Evolutionary conservation across 2,329 filamentous ascomycete species (phyloP).

Genomic region (Sporothrix phasma): DNA sequence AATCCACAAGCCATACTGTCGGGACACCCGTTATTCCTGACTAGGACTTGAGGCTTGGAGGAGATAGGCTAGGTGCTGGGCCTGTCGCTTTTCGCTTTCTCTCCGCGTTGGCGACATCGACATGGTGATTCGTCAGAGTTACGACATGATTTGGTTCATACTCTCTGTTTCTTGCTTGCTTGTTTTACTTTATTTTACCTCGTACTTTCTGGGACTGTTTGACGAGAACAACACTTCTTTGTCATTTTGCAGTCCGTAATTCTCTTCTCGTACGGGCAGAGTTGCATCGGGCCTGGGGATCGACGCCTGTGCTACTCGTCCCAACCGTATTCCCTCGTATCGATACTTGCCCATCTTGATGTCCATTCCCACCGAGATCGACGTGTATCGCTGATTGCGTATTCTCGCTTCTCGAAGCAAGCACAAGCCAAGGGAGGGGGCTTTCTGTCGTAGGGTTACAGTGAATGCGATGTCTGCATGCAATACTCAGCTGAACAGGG

Average conservation of each 20-base stretch:
- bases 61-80: neutral
- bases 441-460: neutral
- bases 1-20: slow-evolving; percentile 15
- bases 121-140: neutral
- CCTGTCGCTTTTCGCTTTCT: neutral
- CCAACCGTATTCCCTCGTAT: no score
- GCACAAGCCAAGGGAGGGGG: no score
- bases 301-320: neutral
- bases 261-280: neutral
- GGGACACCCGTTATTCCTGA: slow-evolving; percentile 9
- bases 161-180: neutral
- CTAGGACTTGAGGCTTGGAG: neutral
- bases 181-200: neutral
- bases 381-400: neutral
- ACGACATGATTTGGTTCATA: neutral
- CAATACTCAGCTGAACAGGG: slow-evolving; percentile 2
- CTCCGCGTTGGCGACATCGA: neutral
- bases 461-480: neutral
- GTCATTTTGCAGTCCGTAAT: neutral
- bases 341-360: no score
- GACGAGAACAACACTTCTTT: neutral
- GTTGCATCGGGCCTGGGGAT: neutral
- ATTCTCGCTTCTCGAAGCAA: neutral
- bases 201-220: no score
- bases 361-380: no score